Percentiles rank a stretch among this genome's conserved stretches.
These are phyloP conservation scores for Lodderomyces parapsilosis DNA, from an alignment of 1,139 yeast genomes.

Conservation along the genomic window DNA sequence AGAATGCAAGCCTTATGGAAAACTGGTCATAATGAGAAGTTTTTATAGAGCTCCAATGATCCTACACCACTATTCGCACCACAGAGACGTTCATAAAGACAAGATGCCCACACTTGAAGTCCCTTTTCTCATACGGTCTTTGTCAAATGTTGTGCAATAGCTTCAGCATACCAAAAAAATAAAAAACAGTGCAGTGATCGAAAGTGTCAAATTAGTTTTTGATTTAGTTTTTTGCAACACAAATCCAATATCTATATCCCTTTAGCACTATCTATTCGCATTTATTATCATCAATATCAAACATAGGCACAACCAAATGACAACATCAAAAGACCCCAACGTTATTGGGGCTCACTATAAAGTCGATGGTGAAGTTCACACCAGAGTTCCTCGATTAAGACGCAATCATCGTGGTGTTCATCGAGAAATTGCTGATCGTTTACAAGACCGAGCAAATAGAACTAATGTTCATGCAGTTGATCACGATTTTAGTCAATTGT, in stretches of 20 bases:
- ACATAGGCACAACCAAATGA: constrained; percentile 1
- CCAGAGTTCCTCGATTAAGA: background rate
- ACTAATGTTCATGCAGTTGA: background rate
- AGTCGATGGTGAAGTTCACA: constrained; percentile 2
- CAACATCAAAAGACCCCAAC: background rate
- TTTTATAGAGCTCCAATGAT: too few relatives aligned
- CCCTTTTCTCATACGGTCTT: too few relatives aligned
- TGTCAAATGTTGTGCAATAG: too few relatives aligned
- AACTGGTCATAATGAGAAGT: too few relatives aligned
- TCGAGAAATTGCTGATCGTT: constrained; percentile 1
- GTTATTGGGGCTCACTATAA: constrained; percentile 1
- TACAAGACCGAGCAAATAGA: constrained; percentile 7
- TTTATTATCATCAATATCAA: too few relatives aligned
- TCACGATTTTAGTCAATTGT: background rate
- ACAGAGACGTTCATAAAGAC: too few relatives aligned
- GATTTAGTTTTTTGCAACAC: background rate
- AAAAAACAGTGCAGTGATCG: background rate
- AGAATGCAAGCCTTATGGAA: too few relatives aligned
- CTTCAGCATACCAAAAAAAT: background rate
- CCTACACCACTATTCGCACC: too few relatives aligned
- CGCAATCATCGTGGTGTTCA: background rate
- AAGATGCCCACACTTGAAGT: too few relatives aligned
- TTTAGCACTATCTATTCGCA: too few relatives aligned
- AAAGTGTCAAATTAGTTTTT: background rate
- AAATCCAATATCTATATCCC: too few relatives aligned